Percentiles rank a stretch among this genome's conserved stretches.
Conservation (phyloP, 768 basidiomycete species). For the Amyloporia xantha region DNA sequence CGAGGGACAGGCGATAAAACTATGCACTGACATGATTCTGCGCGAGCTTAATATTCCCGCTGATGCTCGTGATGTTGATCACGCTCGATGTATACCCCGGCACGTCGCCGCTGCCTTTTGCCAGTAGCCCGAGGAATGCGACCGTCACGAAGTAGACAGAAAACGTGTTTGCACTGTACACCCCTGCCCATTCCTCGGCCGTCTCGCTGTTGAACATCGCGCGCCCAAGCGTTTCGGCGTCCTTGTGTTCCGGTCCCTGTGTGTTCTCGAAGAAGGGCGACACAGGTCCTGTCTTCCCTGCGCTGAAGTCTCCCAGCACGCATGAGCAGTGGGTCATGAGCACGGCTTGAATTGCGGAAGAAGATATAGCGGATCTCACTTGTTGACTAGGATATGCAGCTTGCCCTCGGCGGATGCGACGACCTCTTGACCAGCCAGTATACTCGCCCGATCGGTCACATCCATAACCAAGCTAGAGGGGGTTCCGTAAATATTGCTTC, state of each 20-base stretch:
- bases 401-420: conserved; percentile 59
- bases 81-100: conserved; percentile 56
- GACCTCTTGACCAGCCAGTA: conserved; percentile 43
- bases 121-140: conserved; percentile 70
- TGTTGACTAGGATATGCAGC: conserved; percentile 77
- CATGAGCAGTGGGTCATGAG: background rate
- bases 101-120: conserved; percentile 59
- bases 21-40: conserved; percentile 68
- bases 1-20: background rate
- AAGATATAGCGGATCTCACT: conserved; percentile 37
- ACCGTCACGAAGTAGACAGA: conserved; percentile 74
- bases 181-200: conserved; percentile 52
- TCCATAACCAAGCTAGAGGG: conserved; percentile 56
- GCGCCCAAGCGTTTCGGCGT: conserved; percentile 58
- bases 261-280: conserved; percentile 53
- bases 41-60: conserved; percentile 61
- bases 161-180: conserved; percentile 65
- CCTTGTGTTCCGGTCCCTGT: conserved; percentile 50
- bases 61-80: conserved; percentile 75
- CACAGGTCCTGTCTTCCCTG: conserved; percentile 65
- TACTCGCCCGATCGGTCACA: conserved; percentile 63
- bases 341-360: background rate
- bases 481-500: background rate
- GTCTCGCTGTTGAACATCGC: conserved; percentile 65
- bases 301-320: conserved; percentile 40